phyloP scores from a whole-genome alignment of 2,329 filamentous ascomycete species.

The Neoscytalidium dimidiatum region DNA sequence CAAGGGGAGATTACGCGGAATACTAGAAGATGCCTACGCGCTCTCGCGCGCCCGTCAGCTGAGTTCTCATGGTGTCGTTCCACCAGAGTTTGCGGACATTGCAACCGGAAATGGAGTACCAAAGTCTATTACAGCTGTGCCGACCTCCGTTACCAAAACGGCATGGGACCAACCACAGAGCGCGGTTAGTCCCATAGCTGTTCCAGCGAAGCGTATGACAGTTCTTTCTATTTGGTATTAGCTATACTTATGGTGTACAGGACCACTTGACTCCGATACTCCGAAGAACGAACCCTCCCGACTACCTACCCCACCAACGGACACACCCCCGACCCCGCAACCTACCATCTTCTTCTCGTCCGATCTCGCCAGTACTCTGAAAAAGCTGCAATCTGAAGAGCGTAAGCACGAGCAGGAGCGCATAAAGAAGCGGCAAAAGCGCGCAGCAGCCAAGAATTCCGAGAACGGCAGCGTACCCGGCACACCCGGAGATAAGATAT shows the following conservation, averaged over 20 bases:
- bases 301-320: slow-evolving; percentile 50
- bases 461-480: slow-evolving; percentile 28
- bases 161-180: slow-evolving; percentile 48
- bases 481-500: slow-evolving; percentile 27
- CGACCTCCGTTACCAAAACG: slow-evolving; percentile 39
- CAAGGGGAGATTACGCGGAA: slow-evolving; percentile 72
- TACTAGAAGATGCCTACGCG: slow-evolving; percentile 75
- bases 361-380: slow-evolving; percentile 67
- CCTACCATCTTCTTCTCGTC: slow-evolving; percentile 58
- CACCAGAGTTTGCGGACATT: slow-evolving; percentile 73
- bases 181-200: slow-evolving; percentile 57
- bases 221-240: slow-evolving; percentile 10
- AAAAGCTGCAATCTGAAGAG: slow-evolving; percentile 46
- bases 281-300: slow-evolving; percentile 32
- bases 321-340: slow-evolving; percentile 49
- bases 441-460: slow-evolving; percentile 28
- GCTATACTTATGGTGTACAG: slow-evolving; percentile 40
- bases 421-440: slow-evolving; percentile 46
- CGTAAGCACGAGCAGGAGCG: slow-evolving; percentile 41
- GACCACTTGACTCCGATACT: slow-evolving; percentile 25
- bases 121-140: slow-evolving; percentile 37
- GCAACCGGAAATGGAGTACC: slow-evolving; percentile 56
- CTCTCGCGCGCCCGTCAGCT: slow-evolving; percentile 72
- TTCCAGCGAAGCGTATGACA: slow-evolving; percentile 62
- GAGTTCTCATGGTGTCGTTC: slow-evolving; percentile 77